Conservation (phyloP, 2,329 filamentous ascomycete species). For the Talaromyces piceae region DNA sequence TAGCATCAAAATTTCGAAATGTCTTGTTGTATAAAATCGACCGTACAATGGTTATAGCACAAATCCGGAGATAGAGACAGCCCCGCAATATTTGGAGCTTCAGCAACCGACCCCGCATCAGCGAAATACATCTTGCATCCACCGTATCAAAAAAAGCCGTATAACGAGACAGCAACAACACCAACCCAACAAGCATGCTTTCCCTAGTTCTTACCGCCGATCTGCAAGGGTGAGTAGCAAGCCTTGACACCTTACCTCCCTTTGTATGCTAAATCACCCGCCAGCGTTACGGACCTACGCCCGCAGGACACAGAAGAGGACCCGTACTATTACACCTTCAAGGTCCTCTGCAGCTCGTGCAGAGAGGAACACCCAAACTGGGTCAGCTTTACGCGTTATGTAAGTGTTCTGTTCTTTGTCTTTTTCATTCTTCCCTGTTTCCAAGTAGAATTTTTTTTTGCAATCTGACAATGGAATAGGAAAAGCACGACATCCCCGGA, state of each 20-base stretch:
- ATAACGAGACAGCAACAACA: background rate
- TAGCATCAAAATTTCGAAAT: background rate
- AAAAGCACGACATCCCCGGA: conserved; percentile 82
- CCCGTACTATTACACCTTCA: conserved; percentile 96
- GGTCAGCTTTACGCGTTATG: conserved; percentile 81
- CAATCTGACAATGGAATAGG: conserved; percentile 44
- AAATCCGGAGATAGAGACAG: background rate
- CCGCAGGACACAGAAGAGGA: conserved; percentile 73
- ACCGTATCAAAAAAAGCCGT: background rate
- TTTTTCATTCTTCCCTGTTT: too few relatives aligned
- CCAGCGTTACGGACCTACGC: conserved; percentile 80
- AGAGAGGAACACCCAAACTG: conserved; percentile 82
- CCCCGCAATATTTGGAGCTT: background rate
- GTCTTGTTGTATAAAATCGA: too few relatives aligned
- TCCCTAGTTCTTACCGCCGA: conserved; percentile 33
- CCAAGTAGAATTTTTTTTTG: too few relatives aligned
- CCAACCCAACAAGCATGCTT: conserved; percentile 23
- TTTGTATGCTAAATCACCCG: background rate
- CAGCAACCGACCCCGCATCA: background rate
- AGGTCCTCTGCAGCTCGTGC: conserved; percentile 96
- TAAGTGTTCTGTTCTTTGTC: conserved; percentile 37
- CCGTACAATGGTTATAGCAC: too few relatives aligned
- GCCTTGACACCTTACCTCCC: background rate
- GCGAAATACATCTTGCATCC: background rate
- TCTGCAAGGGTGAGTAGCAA: conserved; percentile 26